A percentile compares a stretch with the other conserved stretches of the same genome.
These are phyloP conservation scores for Hypoxylon sp. DNA, from an alignment of 2,329 filamentous ascomycete species.

Conservation along the genomic window DNA sequence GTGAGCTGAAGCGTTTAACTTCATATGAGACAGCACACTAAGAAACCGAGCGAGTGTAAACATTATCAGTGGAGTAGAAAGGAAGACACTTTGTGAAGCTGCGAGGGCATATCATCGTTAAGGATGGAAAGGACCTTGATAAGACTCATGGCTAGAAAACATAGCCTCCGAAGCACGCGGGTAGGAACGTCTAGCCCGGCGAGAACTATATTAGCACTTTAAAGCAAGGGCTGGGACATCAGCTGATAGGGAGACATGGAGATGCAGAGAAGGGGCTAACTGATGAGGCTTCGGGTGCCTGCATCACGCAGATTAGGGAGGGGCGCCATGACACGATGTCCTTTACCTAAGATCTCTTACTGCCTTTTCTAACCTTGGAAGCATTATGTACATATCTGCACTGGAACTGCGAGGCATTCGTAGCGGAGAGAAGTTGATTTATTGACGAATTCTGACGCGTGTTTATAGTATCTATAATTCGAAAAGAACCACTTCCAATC, in stretches of 20 bases:
- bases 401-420: background rate
- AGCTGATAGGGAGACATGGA: slow-evolving; percentile 1
- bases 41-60: slow-evolving; percentile 24
- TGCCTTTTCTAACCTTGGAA: no score
- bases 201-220: slow-evolving; percentile 6
- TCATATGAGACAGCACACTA: slow-evolving; percentile 26
- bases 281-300: slow-evolving; percentile 27
- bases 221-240: slow-evolving; percentile 6
- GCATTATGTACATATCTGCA: background rate
- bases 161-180: background rate
- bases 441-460: slow-evolving; percentile 43
- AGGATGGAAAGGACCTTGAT: slow-evolving; percentile 1
- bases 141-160: background rate
- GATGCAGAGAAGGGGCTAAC: slow-evolving; percentile 1
- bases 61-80: slow-evolving; percentile 4
- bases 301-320: slow-evolving; percentile 29
- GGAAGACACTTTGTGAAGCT: slow-evolving; percentile 2
- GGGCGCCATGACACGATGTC: background rate
- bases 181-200: slow-evolving; percentile 6
- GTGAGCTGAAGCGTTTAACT: slow-evolving; percentile 15
- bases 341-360: no score
- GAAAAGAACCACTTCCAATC: slow-evolving; percentile 45
- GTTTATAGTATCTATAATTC: slow-evolving; percentile 50
- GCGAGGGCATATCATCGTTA: slow-evolving; percentile 2
- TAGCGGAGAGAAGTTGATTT: slow-evolving; percentile 46